Percentiles rank a stretch among this genome's conserved stretches.
Evolutionary conservation across 2,329 filamentous ascomycete genomes (phyloP).

Genomic region (Aspergillus sergii): DNA sequence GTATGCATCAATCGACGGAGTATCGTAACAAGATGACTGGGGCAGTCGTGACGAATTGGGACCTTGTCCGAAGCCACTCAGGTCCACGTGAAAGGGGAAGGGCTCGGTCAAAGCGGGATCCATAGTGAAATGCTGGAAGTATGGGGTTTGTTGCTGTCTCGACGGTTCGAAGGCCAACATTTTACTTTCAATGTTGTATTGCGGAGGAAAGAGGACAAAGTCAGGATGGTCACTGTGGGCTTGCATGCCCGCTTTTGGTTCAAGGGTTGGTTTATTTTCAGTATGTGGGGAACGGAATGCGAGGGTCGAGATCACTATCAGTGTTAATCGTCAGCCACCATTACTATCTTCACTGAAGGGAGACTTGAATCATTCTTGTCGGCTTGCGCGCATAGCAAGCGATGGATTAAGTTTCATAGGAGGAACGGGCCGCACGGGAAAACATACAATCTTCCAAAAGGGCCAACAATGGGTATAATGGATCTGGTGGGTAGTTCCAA

Average conservation of each 20-base stretch:
- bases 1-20: constrained; percentile 26
- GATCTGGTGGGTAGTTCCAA: not conserved
- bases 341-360: not conserved
- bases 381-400: not conserved
- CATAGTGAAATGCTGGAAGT: constrained; percentile 36
- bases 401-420: constrained; percentile 12
- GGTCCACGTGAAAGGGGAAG: constrained; percentile 33
- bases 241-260: constrained; percentile 22
- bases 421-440: constrained; percentile 19
- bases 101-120: constrained; percentile 35
- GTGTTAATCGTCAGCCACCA: constrained; percentile 15
- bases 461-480: not conserved
- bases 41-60: constrained; percentile 24
- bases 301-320: constrained; percentile 8
- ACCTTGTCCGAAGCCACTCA: constrained; percentile 26
- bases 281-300: constrained; percentile 10
- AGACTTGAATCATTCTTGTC: not conserved
- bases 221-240: constrained; percentile 19
- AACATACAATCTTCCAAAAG: constrained; percentile 12
- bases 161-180: constrained; percentile 40
- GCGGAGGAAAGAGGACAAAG: constrained; percentile 24
- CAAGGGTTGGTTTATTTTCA: constrained; percentile 8
- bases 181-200: constrained; percentile 14
- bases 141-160: constrained; percentile 33
- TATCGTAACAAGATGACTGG: constrained; percentile 33